Conservation (phyloP, 345 rosid genomes). For the Acer negundo region DNA sequence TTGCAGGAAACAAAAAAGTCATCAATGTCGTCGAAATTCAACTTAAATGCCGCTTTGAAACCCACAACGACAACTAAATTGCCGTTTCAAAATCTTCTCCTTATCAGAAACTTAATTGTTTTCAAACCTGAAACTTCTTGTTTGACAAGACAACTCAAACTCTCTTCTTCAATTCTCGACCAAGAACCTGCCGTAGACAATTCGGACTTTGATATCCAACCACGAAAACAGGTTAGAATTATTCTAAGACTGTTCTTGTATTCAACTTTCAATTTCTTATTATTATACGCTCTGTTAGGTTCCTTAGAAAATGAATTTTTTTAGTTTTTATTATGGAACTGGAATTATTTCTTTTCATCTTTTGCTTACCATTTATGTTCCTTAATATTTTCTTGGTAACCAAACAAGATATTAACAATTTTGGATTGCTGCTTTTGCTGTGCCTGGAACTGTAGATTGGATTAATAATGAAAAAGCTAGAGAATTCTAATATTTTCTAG, state of each 20-base stretch:
- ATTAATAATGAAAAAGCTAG: background rate
- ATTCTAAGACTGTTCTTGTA: background rate
- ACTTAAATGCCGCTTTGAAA: conserved; percentile 7
- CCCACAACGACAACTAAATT: conserved; percentile 2
- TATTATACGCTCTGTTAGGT: background rate
- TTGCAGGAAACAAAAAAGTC: background rate
- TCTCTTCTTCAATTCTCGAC: conserved; percentile 23
- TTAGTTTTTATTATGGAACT: too few species aligned
- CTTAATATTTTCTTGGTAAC: too few species aligned
- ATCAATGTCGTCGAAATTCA: conserved; percentile 38
- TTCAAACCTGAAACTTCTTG: conserved; percentile 21
- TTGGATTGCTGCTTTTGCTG: background rate
- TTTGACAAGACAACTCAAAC: conserved; percentile 18
- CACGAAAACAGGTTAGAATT: conserved; percentile 46
- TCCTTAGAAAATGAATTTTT: background rate
- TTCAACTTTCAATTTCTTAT: background rate
- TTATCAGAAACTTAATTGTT: conserved; percentile 18
- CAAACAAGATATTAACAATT: too few species aligned
- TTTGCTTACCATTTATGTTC: too few species aligned
- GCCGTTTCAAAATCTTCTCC: conserved; percentile 21
- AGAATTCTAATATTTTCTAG: background rate
- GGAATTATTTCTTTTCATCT: too few species aligned
- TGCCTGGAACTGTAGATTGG: background rate
- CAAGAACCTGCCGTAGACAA: conserved; percentile 18
- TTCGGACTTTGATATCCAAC: conserved; percentile 1